Evolutionary conservation across 768 basidiomycete genomes (phyloP).

Genomic region (Rhodotorula kratochvilovae): DNA sequence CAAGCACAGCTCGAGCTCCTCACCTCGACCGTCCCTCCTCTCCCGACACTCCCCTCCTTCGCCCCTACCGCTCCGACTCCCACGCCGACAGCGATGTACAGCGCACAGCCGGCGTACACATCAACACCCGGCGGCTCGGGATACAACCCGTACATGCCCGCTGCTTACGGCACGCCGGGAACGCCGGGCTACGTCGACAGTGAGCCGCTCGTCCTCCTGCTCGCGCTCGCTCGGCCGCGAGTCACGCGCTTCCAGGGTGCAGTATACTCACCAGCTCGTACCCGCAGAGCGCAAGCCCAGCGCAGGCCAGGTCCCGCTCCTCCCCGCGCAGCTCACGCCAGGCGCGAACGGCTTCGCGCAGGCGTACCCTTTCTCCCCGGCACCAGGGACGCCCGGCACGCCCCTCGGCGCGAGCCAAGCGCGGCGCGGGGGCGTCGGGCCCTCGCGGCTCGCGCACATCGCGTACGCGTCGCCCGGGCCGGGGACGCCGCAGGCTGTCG

Average conservation of each 20-base stretch:
- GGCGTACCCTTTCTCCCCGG: not conserved
- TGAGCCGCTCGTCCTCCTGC: not conserved
- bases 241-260: too few relatives aligned
- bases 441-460: constrained; percentile 35
- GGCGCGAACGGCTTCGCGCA: not conserved
- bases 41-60: constrained; percentile 35
- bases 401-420: not conserved
- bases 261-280: not conserved
- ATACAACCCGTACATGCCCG: constrained; percentile 22
- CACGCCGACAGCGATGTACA: not conserved
- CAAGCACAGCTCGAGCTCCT: constrained; percentile 38
- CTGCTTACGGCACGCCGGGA: not conserved
- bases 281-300: constrained; percentile 23
- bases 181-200: constrained; percentile 27
- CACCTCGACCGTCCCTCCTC: constrained; percentile 36
- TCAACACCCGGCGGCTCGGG: not conserved
- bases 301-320: constrained; percentile 16
- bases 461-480: constrained; percentile 21
- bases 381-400: constrained; percentile 7
- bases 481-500: not conserved
- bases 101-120: constrained; percentile 4
- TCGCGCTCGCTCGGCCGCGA: not conserved
- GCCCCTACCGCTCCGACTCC: constrained; percentile 7
- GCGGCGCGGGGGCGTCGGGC: constrained; percentile 7
- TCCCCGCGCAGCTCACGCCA: constrained; percentile 27